Evolutionary conservation across 169 alveolate species (phyloP), one percentile per base, ranked within the genome.

Genomic region (Theileria luwenshuni): DNA sequence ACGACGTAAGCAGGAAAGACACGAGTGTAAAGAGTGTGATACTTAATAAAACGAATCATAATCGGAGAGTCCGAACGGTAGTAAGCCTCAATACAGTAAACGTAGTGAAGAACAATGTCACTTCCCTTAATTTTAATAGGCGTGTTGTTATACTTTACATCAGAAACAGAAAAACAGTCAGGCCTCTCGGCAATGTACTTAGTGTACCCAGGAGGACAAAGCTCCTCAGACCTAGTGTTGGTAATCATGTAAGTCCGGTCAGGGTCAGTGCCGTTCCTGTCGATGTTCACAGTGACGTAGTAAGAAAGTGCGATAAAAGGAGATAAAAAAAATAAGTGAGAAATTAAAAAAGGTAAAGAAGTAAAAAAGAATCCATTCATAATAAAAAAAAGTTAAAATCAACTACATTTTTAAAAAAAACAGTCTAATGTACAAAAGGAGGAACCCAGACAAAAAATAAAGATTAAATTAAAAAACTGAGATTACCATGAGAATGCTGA

Each of bases 1-100:
- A 56, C 45, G 47, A 56, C 65, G 32, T 56, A 56, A 25, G 65
- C 65, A 17, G 65, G 65, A 43, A 27, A 56, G 30, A 56, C 65
- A 2, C 65, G 3, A 38, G 32, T 41, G 23, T 56, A 33, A 38
- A 38, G 30, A 19, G 45, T 43, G 32, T 56, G 65, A 25, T 56
- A 56, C 65, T 56, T 56, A 13, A 28, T 56, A 43, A 56, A 56
- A 23, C 65, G 25, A 43, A 56, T 56, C 65, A 56, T 56, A 2
- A 56, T 56, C 7, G 65, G 65, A n/a, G 65, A 27, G 32, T 56
- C 30, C 5, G 17, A 56, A 23, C 30, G 23, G 45, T 43, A 56
- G 33, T 56, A 56, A n/a, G 65, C 23, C 32, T 56, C 65, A 3
- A 56, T 56, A 2, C 45, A 17, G 10, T 56, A 56, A 15, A 56